Percentiles rank a stretch among this genome's conserved stretches.
phyloP scores from a whole-genome alignment of 176 grass and related monocot genomes.

The Panicum miliaceum region DNA sequence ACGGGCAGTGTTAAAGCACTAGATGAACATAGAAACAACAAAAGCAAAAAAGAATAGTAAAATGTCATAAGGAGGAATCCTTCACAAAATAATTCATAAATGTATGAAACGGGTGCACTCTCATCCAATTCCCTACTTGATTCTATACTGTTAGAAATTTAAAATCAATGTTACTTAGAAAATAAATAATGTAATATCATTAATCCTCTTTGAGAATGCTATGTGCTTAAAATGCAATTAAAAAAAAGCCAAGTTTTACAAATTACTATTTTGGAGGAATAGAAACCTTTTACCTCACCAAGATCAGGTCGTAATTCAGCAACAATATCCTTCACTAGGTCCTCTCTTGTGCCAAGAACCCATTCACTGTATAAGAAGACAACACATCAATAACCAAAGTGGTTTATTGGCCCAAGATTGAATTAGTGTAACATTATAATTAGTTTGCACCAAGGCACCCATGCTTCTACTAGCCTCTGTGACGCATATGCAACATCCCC shows the following conservation, averaged over 20 bases:
- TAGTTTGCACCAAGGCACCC: slow-evolving; percentile 32
- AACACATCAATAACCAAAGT: slow-evolving; percentile 18
- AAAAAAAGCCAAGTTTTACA: background rate
- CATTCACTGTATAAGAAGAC: slow-evolving; percentile 71
- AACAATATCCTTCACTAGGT: slow-evolving; percentile 85
- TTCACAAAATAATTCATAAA: slow-evolving; percentile 26
- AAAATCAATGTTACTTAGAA: background rate
- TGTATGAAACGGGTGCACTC: background rate
- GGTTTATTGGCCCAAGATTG: slow-evolving; percentile 22
- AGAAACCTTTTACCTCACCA: slow-evolving; percentile 69
- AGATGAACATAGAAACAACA: slow-evolving; percentile 1
- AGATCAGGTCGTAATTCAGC: slow-evolving; percentile 85
- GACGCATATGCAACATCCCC: slow-evolving; percentile 14
- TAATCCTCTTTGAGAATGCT: background rate
- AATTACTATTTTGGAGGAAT: slow-evolving; percentile 18
- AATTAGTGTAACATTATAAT: slow-evolving; percentile 27
- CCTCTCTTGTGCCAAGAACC: slow-evolving; percentile 97
- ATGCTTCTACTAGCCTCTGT: slow-evolving; percentile 33
- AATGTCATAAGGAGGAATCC: background rate
- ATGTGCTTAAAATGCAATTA: slow-evolving; percentile 6
- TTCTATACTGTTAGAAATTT: slow-evolving; percentile 26
- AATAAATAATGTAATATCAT: slow-evolving; percentile 1
- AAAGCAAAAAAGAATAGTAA: background rate
- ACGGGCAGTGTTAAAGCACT: background rate
- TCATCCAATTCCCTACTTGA: slow-evolving; percentile 9